Evolutionary conservation across 345 rosid species (phyloP), one percentile per base, ranked within the genome.

Genomic region (Sisymbrium altissimum): DNA sequence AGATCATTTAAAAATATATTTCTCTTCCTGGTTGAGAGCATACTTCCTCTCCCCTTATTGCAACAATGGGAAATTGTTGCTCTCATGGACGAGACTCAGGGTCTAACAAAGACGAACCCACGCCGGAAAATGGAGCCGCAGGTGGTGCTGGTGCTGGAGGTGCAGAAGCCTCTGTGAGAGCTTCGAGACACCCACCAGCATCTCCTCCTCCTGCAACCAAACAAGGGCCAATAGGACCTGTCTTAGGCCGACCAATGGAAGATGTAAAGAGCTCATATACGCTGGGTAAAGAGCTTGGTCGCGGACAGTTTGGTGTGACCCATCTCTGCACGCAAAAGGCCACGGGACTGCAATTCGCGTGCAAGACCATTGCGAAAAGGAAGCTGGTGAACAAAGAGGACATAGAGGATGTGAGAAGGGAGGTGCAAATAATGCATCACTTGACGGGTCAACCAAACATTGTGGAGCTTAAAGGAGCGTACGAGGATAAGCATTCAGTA

Each of bases 401-500:
- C 56, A 82, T 94, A 15, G 98, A 94, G 53, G 98, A 93, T 55
- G 98, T 91, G 12, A 78, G 91, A 73, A 85, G 98, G 56, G 97
- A 91, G 80, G 97, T 94, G 23, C 97, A 94, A 71, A 94, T 94
- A 4, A 91, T 91, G 98, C 89, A 91, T 68, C 97, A 94, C 66
- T 75, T 94, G 64, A 86, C 96, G 0, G 98, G 97, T 1, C 97
- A 91, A 53, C 91, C 88, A 10, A 94, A 94, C 21, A 85, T 94
- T 33, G 97, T 94, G 13, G 97, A 91, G 72, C 96, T 94, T 68
- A 94, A 91, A 67, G 97, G 98, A 12, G 98, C 97, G 0, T 93
- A 84, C 7, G 97, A 93, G 84, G 98, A 93, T 65, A 93, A 91
- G 49, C 94, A 93, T 46, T 89, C 92, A 0, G 97, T 93, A 58